Conservation (phyloP, 2,329 filamentous ascomycete genomes). For the Albophoma yamanashiensis region DNA sequence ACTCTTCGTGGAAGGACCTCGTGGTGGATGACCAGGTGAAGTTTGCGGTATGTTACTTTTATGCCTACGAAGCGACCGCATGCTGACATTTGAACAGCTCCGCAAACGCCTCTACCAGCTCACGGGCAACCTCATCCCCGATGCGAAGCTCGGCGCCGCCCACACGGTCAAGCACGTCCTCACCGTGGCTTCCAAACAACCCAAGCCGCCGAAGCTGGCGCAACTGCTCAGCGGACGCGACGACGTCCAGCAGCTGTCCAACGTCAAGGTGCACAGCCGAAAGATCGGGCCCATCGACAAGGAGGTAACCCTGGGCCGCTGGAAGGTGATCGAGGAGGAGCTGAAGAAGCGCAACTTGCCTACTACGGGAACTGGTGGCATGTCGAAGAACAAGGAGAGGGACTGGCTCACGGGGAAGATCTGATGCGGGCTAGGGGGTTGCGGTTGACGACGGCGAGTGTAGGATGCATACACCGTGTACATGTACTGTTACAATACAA, state of each 20-base stretch:
- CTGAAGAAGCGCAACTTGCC: slow-evolving; percentile 52
- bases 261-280: slow-evolving; percentile 56
- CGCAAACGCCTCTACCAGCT: slow-evolving; percentile 72
- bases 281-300: slow-evolving; percentile 62
- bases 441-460: neutral
- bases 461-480: neutral
- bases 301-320: slow-evolving; percentile 61
- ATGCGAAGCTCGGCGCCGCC: slow-evolving; percentile 51
- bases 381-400: slow-evolving; percentile 30
- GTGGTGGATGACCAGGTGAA: slow-evolving; percentile 51
- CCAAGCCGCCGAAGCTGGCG: slow-evolving; percentile 51
- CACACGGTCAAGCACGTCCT: slow-evolving; percentile 45
- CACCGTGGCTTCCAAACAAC: slow-evolving; percentile 37
- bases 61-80: neutral
- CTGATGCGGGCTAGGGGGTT: slow-evolving; percentile 8
- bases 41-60: slow-evolving; percentile 54
- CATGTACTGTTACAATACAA: neutral
- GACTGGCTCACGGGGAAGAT: slow-evolving; percentile 29
- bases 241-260: slow-evolving; percentile 44
- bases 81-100: slow-evolving; percentile 44
- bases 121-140: slow-evolving; percentile 66
- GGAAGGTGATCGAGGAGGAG: slow-evolving; percentile 70
- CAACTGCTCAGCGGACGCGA: slow-evolving; percentile 41
- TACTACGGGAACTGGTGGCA: slow-evolving; percentile 33
- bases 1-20: slow-evolving; percentile 46